phyloP scores from a whole-genome alignment of 495 filamentous ascomycete species.

The Hyaloscypha variabilis region DNA sequence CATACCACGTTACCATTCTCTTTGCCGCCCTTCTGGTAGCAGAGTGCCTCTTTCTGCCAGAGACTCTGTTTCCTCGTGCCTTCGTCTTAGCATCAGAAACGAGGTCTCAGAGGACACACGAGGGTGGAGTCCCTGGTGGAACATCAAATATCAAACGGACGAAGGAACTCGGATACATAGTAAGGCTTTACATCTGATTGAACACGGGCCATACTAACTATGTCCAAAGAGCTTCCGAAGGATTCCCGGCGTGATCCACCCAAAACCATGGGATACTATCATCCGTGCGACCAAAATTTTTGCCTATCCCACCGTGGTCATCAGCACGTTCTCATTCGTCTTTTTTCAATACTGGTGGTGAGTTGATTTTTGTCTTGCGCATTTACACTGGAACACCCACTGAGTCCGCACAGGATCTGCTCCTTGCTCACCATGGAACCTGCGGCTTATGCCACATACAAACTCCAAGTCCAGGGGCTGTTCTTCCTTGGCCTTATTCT shows the following conservation, averaged over 20 bases:
- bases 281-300: slow-evolving; percentile 52
- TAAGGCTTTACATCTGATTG: too few relatives aligned
- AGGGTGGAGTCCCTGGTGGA: background rate
- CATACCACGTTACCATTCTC: slow-evolving; percentile 61
- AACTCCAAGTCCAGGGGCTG: slow-evolving; percentile 58
- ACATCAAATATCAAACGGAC: slow-evolving; percentile 18
- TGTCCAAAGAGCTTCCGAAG: slow-evolving; percentile 52
- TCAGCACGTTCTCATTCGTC: slow-evolving; percentile 53
- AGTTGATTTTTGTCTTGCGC: background rate
- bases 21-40: slow-evolving; percentile 53
- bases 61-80: slow-evolving; percentile 62
- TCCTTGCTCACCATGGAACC: slow-evolving; percentile 64
- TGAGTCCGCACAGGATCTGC: slow-evolving; percentile 37
- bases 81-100: slow-evolving; percentile 47
- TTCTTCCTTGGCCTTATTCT: slow-evolving; percentile 60
- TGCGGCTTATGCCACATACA: slow-evolving; percentile 54
- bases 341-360: slow-evolving; percentile 67
- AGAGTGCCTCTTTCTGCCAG: slow-evolving; percentile 57
- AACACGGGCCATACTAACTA: too few relatives aligned
- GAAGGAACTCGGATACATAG: slow-evolving; percentile 9
- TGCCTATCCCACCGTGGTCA: slow-evolving; percentile 46
- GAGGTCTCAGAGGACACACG: background rate
- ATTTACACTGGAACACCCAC: too few relatives aligned
- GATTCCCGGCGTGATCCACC: slow-evolving; percentile 56
- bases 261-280: slow-evolving; percentile 53